Evolutionary conservation across 2,329 filamentous ascomycete species (phyloP).

Genomic region (Stylonectria norvegica): DNA sequence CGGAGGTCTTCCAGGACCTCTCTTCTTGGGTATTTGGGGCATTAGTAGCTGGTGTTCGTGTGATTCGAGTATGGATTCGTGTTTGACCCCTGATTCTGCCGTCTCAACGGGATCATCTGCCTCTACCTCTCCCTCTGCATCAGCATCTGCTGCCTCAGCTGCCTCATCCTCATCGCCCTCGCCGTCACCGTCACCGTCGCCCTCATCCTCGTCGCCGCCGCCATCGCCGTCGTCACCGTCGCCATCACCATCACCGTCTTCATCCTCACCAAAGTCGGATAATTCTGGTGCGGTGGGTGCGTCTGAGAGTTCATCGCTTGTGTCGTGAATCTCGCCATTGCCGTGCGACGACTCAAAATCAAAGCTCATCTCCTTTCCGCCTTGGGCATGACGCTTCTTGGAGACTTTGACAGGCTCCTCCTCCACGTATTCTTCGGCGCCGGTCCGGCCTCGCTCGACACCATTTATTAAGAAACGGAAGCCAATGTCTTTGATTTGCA

Average conservation of each 20-base stretch:
- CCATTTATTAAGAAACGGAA: constrained; percentile 68
- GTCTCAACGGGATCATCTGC: constrained; percentile 22
- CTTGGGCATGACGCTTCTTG: constrained; percentile 50
- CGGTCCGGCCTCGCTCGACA: constrained; percentile 54
- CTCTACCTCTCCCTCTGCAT: constrained; percentile 17
- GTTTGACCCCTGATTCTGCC: constrained; percentile 25
- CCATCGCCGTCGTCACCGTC: too few relatives aligned
- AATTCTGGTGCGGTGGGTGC: constrained; percentile 41
- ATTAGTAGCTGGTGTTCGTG: constrained; percentile 30
- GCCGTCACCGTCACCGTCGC: constrained; percentile 24
- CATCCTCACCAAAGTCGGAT: constrained; percentile 38
- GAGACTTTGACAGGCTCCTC: constrained; percentile 41
- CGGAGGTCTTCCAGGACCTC: constrained; percentile 75
- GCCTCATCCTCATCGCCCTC: constrained; percentile 14
- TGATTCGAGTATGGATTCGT: constrained; percentile 29
- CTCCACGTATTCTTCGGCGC: constrained; percentile 53
- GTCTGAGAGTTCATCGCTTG: constrained; percentile 51
- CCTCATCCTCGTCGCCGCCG: constrained; percentile 22
- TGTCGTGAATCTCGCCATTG: constrained; percentile 53
- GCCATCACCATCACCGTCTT: constrained; percentile 36
- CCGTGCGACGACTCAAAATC: constrained; percentile 64
- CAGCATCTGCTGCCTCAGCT: constrained; percentile 25
- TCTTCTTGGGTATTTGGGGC: constrained; percentile 57
- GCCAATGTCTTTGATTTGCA: constrained; percentile 69
- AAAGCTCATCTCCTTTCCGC: constrained; percentile 69